These are phyloP conservation scores for Zalerion maritima DNA, from an alignment of 495 filamentous ascomycete genomes.

Conservation along the genomic window DNA sequence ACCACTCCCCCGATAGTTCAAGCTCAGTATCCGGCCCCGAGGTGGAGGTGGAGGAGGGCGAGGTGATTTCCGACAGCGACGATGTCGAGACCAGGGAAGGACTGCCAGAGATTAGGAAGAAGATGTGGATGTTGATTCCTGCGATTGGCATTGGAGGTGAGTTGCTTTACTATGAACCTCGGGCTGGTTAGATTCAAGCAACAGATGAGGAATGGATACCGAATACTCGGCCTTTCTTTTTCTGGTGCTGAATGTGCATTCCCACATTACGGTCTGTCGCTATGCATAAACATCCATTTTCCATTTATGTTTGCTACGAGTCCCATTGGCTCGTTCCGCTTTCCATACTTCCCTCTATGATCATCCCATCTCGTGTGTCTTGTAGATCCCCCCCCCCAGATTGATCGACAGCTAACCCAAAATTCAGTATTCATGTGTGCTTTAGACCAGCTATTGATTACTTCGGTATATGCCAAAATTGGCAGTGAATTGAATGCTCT, in stretches of 20 bases:
- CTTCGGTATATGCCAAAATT: slow-evolving; percentile 66
- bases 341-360: no score
- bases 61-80: neutral
- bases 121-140: slow-evolving; percentile 39
- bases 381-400: no score
- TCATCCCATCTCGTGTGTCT: no score
- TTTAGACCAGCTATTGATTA: slow-evolving; percentile 71
- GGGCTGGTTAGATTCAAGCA: no score
- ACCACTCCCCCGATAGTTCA: no score
- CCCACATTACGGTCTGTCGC: slow-evolving; percentile 4
- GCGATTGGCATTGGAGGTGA: slow-evolving; percentile 45
- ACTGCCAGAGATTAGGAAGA: slow-evolving; percentile 24
- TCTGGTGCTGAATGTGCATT: slow-evolving; percentile 1
- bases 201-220: no score
- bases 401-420: no score
- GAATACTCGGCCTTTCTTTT: slow-evolving; percentile 12
- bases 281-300: no score
- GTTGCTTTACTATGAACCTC: no score
- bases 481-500: slow-evolving; percentile 67
- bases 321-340: no score
- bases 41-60: slow-evolving; percentile 10
- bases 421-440: slow-evolving; percentile 64
- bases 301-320: no score
- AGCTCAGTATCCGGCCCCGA: no score
- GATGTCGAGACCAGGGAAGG: slow-evolving; percentile 14